These are phyloP conservation scores for Diaporthe vexans DNA, from an alignment of 2,329 filamentous ascomycete species.

Conservation along the genomic window DNA sequence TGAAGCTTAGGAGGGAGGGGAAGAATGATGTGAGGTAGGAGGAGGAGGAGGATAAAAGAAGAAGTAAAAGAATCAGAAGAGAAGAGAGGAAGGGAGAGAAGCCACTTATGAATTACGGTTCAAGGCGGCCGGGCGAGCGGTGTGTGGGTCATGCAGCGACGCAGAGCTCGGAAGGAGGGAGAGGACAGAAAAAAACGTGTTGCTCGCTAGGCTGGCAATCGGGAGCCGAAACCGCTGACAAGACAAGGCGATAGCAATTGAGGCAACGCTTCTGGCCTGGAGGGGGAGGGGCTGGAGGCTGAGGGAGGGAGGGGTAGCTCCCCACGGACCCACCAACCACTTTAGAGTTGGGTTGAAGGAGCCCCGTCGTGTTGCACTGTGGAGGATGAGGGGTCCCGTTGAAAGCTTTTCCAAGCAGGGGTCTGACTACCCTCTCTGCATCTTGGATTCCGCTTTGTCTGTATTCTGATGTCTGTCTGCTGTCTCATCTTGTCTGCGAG, in stretches of 20 bases:
- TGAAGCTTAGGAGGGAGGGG: conserved; percentile 35
- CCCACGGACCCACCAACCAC: conserved; percentile 29
- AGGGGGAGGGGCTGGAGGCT: conserved; percentile 30
- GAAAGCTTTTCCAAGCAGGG: conserved; percentile 27
- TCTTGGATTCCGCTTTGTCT: neutral
- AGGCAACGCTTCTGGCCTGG: conserved; percentile 14
- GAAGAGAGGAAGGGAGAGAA: conserved; percentile 25
- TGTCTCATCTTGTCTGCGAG: conserved; percentile 24
- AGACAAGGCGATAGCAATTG: conserved; percentile 17
- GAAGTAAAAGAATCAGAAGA: conserved; percentile 21
- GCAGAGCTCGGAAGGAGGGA: conserved; percentile 18
- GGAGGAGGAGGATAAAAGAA: conserved; percentile 26
- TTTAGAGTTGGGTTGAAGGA: conserved; percentile 21
- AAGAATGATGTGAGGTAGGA: conserved; percentile 37
- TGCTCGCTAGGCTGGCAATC: conserved; percentile 21
- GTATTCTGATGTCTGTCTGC: neutral
- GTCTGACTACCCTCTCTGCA: conserved; percentile 6
- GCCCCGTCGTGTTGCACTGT: conserved; percentile 9
- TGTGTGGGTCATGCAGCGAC: conserved; percentile 32
- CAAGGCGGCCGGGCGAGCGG: conserved; percentile 34
- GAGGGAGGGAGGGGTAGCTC: conserved; percentile 31
- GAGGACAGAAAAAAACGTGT: conserved; percentile 12
- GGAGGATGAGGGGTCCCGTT: neutral
- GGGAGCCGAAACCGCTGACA: conserved; percentile 37
- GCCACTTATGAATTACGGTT: conserved; percentile 37